These are phyloP conservation scores for Pouteria glomerata DNA, from an alignment of 148 eudicot species.

Conservation along the genomic window DNA sequence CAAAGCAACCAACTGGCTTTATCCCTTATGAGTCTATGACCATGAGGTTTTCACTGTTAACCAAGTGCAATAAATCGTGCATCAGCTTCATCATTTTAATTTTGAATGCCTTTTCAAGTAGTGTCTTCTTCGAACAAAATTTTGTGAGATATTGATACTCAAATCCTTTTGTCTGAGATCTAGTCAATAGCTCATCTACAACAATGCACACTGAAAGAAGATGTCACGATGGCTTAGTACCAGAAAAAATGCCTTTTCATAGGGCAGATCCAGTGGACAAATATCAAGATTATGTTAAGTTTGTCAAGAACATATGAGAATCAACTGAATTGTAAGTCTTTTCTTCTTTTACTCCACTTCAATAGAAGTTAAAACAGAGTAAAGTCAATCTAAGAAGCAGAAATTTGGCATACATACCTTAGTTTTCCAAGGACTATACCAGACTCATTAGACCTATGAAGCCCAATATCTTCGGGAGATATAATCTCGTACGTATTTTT, in stretches of 20 bases:
- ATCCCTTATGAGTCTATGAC: too few species aligned
- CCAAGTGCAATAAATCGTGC: too few species aligned
- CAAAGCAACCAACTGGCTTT: too few species aligned
- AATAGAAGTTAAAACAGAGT: neutral
- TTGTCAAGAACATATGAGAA: neutral
- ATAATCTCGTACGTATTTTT: conserved; percentile 86
- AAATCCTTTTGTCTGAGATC: neutral
- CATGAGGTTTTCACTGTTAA: too few species aligned
- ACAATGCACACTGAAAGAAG: neutral
- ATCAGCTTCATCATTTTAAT: too few species aligned
- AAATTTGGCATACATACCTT: conserved; percentile 40
- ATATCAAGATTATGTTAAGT: neutral
- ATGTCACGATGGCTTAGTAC: neutral
- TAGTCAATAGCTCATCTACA: neutral
- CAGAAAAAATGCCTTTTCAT: neutral
- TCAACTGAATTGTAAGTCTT: neutral
- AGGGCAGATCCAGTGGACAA: neutral
- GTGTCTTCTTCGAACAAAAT: neutral
- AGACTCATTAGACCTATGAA: conserved; percentile 71
- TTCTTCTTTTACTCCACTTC: too few species aligned
- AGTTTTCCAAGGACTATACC: conserved; percentile 97
- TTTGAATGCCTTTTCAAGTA: too few species aligned
- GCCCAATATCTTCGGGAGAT: conserved; percentile 96
- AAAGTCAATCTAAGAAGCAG: neutral
- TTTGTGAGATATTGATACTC: neutral